These are phyloP conservation scores for Rhexocercosporidium sp. DNA, from an alignment of 2,329 filamentous ascomycete species.

Conservation along the genomic window DNA sequence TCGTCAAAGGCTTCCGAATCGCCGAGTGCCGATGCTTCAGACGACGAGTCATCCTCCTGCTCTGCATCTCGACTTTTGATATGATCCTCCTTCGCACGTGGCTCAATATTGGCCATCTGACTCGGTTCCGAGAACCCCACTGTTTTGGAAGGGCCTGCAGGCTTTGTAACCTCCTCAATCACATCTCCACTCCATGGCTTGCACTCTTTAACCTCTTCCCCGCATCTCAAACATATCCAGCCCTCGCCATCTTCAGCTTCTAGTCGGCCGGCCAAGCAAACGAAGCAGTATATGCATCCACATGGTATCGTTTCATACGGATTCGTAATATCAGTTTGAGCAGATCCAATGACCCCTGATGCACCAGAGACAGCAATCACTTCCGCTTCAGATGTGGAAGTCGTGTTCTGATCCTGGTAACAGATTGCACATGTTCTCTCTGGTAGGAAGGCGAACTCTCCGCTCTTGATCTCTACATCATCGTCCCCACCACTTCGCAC, in stretches of 20 bases:
- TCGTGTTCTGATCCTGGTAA: constrained; percentile 88
- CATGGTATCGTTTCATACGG: constrained; percentile 92
- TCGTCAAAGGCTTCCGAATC: constrained; percentile 39
- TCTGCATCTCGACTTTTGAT: constrained; percentile 39
- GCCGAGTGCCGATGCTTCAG: constrained; percentile 32
- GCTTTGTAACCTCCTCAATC: constrained; percentile 57
- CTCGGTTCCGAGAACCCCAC: constrained; percentile 60
- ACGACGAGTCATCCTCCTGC: constrained; percentile 21
- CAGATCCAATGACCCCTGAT: constrained; percentile 81
- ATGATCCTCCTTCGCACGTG: constrained; percentile 31
- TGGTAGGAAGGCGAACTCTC: constrained; percentile 84
- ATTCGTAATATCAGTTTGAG: constrained; percentile 93
- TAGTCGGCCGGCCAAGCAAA: constrained; percentile 87
- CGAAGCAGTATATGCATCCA: constrained; percentile 93
- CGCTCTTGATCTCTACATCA: constrained; percentile 60
- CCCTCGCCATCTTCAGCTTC: constrained; percentile 94
- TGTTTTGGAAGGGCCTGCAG: constrained; percentile 53
- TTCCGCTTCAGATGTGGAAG: constrained; percentile 73
- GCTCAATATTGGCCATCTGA: constrained; percentile 32
- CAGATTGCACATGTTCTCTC: constrained; percentile 97
- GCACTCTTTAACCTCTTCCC: constrained; percentile 82
- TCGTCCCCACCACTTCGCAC: constrained; percentile 57
- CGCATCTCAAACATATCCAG: constrained; percentile 90
- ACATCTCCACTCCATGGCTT: constrained; percentile 93
- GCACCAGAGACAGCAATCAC: constrained; percentile 70